A percentile compares a stretch with the other conserved stretches of the same genome.
Evolutionary conservation across 2,329 filamentous ascomycete species (phyloP).

Genomic region (Beauveria brongniartii): DNA sequence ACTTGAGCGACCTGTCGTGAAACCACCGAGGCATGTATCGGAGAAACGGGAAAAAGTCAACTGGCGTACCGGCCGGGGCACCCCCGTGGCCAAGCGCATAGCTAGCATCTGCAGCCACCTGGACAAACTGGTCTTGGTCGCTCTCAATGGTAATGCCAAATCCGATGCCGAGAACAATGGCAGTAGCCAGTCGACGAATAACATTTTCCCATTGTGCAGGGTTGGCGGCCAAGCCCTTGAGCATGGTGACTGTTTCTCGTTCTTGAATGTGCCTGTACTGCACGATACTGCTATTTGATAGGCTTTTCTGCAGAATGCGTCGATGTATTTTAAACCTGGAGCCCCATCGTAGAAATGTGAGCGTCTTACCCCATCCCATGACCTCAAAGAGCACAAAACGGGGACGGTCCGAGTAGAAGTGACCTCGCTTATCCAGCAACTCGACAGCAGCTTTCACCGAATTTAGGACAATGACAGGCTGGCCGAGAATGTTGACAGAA

Average conservation of each 20-base stretch:
- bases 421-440: conserved; percentile 36
- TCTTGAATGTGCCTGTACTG: conserved; percentile 28
- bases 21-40: conserved; percentile 32
- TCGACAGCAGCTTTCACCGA: conserved; percentile 33
- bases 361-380: conserved; percentile 38
- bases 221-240: conserved; percentile 22
- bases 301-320: conserved; percentile 34
- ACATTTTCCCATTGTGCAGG: conserved; percentile 29
- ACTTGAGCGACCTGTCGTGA: conserved; percentile 22
- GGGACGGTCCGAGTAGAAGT: conserved; percentile 36
- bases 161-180: conserved; percentile 33
- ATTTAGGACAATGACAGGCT: conserved; percentile 35
- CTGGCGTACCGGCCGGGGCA: conserved; percentile 27
- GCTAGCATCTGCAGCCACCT: conserved; percentile 26
- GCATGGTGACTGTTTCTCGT: conserved; percentile 23
- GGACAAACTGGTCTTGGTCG: conserved; percentile 31
- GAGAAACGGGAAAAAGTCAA: conserved; percentile 41
- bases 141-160: conserved; percentile 32
- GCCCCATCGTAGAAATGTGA: conserved; percentile 37
- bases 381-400: conserved; percentile 35
- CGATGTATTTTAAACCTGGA: conserved; percentile 36
- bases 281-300: conserved; percentile 30
- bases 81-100: conserved; percentile 23
- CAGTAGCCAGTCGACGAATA: conserved; percentile 31
- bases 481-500: conserved; percentile 26